Evolutionary conservation across 768 basidiomycete genomes (phyloP).

Genomic region (Pisolithus marmoratus): DNA sequence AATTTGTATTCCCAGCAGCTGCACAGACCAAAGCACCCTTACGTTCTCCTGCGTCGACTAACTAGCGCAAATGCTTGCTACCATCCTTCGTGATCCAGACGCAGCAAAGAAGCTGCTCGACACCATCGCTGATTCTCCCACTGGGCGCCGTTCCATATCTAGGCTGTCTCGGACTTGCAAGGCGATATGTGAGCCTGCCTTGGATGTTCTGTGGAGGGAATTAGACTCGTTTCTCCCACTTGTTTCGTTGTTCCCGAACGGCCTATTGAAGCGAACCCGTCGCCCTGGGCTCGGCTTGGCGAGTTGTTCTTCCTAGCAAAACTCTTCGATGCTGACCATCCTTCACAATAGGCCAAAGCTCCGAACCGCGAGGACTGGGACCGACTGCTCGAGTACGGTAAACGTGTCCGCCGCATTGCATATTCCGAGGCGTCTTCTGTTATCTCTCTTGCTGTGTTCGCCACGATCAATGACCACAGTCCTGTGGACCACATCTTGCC

Average conservation of each 20-base stretch:
- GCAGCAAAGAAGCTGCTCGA: conserved; percentile 49
- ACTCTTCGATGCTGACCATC: conserved; percentile 5
- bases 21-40: conserved; percentile 21
- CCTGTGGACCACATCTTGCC: conserved; percentile 65
- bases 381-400: conserved; percentile 56
- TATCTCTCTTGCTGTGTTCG: conserved; percentile 60
- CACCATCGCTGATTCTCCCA: conserved; percentile 49
- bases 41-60: conserved; percentile 35
- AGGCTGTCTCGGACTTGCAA: conserved; percentile 72
- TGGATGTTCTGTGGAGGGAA: conserved; percentile 72
- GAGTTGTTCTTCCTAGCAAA: conserved; percentile 23
- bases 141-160: conserved; percentile 62
- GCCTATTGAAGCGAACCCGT: conserved; percentile 61
- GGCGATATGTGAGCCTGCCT: conserved; percentile 65
- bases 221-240: conserved; percentile 70
- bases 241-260: conserved; percentile 63
- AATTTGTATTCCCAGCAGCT: conserved; percentile 25
- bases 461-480: conserved; percentile 57
- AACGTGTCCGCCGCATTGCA: conserved; percentile 60
- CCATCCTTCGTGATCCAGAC: conserved; percentile 59
- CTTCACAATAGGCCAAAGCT: conserved; percentile 40
- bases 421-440: conserved; percentile 66
- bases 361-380: conserved; percentile 71
- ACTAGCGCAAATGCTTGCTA: conserved; percentile 46
- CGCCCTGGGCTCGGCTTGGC: conserved; percentile 76